phyloP scores from a whole-genome alignment of 2,329 filamentous ascomycete genomes.

The Cytospora schulzeri region DNA sequence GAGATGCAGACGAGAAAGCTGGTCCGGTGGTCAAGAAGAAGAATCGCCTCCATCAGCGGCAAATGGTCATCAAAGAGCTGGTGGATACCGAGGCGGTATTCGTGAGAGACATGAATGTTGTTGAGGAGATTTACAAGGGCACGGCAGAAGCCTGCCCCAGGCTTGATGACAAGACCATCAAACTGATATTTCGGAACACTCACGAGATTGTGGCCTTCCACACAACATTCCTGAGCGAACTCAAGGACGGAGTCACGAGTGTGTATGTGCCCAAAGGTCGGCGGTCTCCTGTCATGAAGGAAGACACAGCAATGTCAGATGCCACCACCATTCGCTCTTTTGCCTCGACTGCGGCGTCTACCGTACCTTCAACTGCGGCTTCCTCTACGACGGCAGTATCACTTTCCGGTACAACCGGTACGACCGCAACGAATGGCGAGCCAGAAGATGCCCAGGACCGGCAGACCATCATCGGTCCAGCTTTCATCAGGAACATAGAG shows the following conservation, averaged over 20 bases:
- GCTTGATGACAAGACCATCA: constrained; percentile 81
- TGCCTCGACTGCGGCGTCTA: constrained; percentile 39
- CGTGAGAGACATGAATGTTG: constrained; percentile 93
- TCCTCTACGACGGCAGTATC: constrained; percentile 27
- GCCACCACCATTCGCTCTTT: constrained; percentile 39
- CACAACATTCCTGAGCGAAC: constrained; percentile 72
- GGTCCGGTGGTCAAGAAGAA: constrained; percentile 56
- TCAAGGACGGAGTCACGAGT: constrained; percentile 78
- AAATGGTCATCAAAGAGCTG: constrained; percentile 86
- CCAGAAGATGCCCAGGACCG: constrained; percentile 56
- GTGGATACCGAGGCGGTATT: constrained; percentile 92
- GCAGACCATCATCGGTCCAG: constrained; percentile 53
- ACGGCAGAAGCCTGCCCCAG: constrained; percentile 82
- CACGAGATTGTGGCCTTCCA: constrained; percentile 90
- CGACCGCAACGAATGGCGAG: constrained; percentile 42
- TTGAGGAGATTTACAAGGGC: constrained; percentile 96
- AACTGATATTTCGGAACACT: constrained; percentile 88
- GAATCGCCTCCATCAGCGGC: constrained; percentile 76
- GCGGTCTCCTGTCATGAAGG: constrained; percentile 43
- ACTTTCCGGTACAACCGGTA: constrained; percentile 29
- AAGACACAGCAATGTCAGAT: constrained; percentile 35
- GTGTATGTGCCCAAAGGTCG: constrained; percentile 71
- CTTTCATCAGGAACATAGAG: constrained; percentile 60
- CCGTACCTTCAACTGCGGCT: constrained; percentile 25
- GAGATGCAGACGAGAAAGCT: constrained; percentile 42